Percentiles rank a stretch among this genome's conserved stretches.
These are phyloP conservation scores for Calonectria ilicicola DNA, from an alignment of 2,329 filamentous ascomycete genomes.

Conservation along the genomic window DNA sequence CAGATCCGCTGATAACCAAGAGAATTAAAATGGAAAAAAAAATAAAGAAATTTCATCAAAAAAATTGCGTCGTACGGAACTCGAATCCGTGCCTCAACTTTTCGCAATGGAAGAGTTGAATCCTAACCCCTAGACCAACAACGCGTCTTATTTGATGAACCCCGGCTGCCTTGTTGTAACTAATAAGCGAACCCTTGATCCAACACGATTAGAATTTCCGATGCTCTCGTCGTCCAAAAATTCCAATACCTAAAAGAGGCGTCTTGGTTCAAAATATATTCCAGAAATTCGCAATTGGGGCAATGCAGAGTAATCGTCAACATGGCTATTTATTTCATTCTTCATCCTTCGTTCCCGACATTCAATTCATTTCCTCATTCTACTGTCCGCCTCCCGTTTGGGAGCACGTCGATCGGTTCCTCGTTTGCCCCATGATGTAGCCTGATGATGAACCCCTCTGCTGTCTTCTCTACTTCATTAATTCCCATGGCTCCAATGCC, in stretches of 20 bases:
- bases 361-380: not conserved
- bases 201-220: too few relatives aligned
- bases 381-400: not conserved
- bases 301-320: too few relatives aligned
- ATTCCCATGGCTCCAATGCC: not conserved
- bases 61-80: not conserved
- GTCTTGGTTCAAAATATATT: too few relatives aligned
- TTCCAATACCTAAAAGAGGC: too few relatives aligned
- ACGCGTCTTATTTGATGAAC: not conserved
- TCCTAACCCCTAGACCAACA: slow-evolving; percentile 11
- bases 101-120: slow-evolving; percentile 9
- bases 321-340: too few relatives aligned
- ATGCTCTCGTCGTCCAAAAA: too few relatives aligned
- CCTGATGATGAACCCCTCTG: not conserved
- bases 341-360: too few relatives aligned
- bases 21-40: too few relatives aligned
- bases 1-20: too few relatives aligned
- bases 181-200: not conserved
- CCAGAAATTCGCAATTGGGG: too few relatives aligned
- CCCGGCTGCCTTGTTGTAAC: not conserved
- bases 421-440: not conserved
- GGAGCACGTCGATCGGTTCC: not conserved
- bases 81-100: slow-evolving; percentile 11
- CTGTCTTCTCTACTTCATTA: not conserved
- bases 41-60: not conserved